Conservation (phyloP, 1,284 basidiomycete species). For the Irpex lacteus region DNA sequence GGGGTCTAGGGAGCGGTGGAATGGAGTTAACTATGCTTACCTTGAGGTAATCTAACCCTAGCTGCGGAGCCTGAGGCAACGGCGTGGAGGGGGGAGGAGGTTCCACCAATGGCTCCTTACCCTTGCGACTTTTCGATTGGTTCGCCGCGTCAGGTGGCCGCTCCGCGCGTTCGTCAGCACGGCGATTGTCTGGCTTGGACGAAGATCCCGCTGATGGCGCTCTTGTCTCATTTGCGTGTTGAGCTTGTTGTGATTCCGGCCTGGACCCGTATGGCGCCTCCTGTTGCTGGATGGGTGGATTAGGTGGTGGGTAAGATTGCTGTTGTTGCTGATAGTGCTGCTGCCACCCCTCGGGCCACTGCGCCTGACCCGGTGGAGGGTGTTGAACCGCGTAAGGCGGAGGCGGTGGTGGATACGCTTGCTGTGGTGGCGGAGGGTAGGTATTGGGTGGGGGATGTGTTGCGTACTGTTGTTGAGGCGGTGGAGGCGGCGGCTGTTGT, state of each 20-base stretch:
- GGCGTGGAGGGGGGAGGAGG: conserved; percentile 21
- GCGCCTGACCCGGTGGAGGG: conserved; percentile 27
- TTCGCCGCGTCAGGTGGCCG: conserved; percentile 19
- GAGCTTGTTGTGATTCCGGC: conserved; percentile 17
- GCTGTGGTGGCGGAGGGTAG: conserved; percentile 4
- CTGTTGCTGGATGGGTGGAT: conserved; percentile 25
- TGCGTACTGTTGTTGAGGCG: conserved; percentile 25
- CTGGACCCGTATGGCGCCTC: conserved; percentile 22
- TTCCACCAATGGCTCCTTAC: conserved; percentile 19
- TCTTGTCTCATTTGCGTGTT: conserved; percentile 1
- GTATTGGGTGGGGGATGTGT: conserved; percentile 19
- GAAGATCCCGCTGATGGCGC: conserved; percentile 20
- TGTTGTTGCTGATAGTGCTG: conserved; percentile 24
- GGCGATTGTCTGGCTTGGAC: conserved; percentile 28
- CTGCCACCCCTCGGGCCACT: conserved; percentile 33
- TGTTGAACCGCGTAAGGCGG: conserved; percentile 30
- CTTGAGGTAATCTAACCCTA: conserved; percentile 49
- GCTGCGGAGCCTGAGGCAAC: conserved; percentile 17
- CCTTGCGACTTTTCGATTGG: conserved; percentile 24
- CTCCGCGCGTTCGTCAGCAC: conserved; percentile 23
- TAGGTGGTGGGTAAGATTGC: conserved; percentile 22
- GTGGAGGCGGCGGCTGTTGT: conserved; percentile 22
- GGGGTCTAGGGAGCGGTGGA: not conserved
- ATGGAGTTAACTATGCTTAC: conserved; percentile 28
- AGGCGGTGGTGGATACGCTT: conserved; percentile 11